Evolutionary conservation across 192 early-diverging fungal species (phyloP), one percentile per base, ranked within the genome.

Genomic region (Linnemannia schmuckeri): DNA sequence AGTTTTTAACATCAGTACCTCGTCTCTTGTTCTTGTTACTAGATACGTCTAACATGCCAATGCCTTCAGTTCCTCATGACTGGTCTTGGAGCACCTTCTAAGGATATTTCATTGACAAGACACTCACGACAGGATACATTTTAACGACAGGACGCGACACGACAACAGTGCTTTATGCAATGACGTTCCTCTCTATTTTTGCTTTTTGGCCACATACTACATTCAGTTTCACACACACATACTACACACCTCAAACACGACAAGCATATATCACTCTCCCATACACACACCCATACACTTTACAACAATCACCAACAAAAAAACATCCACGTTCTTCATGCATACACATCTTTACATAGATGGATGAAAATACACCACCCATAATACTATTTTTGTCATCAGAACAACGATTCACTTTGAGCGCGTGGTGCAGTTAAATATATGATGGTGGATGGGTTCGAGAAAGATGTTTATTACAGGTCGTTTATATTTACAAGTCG

Each of bases 31-130:
- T 55, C 27, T 6, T 30, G 27, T n/a, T 12, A 1, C 10, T 81
- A 81, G 85, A 87, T 18, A 42, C 75, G 13, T 63, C 79, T 2
- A 68, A 47, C 4, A 87, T 87, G 85, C 85, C 85, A 30, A 87
- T 87, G 85, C 85, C 85, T 22, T 87, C 85, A 4, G 85, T 87
- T 18, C 85, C 85, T 27, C 85, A 87, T 27, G 85, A 87, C 55
- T 87, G 85, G 85, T 87, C 85, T 13, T 87, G 85, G 85, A 87
- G 85, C 52, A 87, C 85, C 33, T 87, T 87, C 49, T 87, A 87
- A 70, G 17, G 33, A 22, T 37, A 38, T 6, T 22, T 15, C 22
- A 4, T 4, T 24, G 37, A 12, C 10, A 42, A 9, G 9, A 42
- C 7, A 72, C 40, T 37, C 13, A 69, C 66, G 35, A 69, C n/a